Conservation (phyloP, 371 early-diverging fungal species). For the Coemansia sp. region DNA sequence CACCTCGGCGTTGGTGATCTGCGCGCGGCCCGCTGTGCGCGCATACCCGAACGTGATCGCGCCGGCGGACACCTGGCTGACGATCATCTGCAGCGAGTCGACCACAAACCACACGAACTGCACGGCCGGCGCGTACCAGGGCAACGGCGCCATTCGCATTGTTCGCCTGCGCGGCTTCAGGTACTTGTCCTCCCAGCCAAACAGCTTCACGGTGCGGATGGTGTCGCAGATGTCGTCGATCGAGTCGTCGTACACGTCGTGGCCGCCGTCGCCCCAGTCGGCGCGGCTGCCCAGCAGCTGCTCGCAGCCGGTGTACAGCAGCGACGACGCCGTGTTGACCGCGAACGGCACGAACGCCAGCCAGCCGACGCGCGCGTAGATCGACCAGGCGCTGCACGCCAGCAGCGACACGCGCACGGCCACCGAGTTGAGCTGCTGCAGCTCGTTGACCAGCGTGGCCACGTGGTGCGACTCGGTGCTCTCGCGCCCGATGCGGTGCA, state of each 20-base stretch:
- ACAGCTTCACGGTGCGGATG: conserved; percentile 71
- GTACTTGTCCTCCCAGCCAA: conserved; percentile 72
- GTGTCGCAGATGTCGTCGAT: conserved; percentile 56
- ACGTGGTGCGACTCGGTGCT: not conserved
- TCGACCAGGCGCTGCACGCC: conserved; percentile 7
- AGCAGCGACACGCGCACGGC: conserved; percentile 6
- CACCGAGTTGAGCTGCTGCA: conserved; percentile 2
- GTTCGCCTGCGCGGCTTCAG: conserved; percentile 12
- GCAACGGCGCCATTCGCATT: not conserved
- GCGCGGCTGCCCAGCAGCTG: conserved; percentile 2
- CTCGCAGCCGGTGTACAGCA: not conserved
- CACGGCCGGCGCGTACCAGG: conserved; percentile 41
- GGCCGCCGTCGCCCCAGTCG: not conserved
- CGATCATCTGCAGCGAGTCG: conserved; percentile 37
- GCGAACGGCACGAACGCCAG: conserved; percentile 24
- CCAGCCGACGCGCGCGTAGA: conserved; percentile 24
- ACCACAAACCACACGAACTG: conserved; percentile 41
- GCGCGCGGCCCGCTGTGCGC: conserved; percentile 23
- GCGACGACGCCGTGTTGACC: not conserved
- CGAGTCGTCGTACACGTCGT: not conserved
- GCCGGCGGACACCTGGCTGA: conserved; percentile 41
- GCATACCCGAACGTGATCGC: conserved; percentile 19
- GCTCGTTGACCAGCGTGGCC: not conserved
- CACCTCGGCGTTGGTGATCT: conserved; percentile 26
- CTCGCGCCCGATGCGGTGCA: not conserved